A percentile compares a stretch with the other conserved stretches of the same genome.
Conservation (phyloP, 768 basidiomycete genomes). For the Lactarius evosmus region DNA sequence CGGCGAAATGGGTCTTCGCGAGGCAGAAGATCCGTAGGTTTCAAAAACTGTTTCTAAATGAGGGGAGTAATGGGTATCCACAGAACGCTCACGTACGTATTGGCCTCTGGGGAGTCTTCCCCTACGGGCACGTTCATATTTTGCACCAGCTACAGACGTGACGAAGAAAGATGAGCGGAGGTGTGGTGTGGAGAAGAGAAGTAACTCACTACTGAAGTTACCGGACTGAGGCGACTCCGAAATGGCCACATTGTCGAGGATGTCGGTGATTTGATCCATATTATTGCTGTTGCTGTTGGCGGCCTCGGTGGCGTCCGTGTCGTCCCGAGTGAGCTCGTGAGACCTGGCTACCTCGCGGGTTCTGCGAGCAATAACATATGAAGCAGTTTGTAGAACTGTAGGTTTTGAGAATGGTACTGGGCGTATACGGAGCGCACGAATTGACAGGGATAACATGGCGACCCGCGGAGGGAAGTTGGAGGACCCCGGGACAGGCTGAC, state of each 20-base stretch:
- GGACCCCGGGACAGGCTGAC: slow-evolving; percentile 21
- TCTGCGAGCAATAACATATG: slow-evolving; percentile 1
- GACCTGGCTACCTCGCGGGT: background rate
- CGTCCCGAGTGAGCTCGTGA: background rate
- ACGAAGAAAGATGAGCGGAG: background rate
- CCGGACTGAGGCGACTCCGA: slow-evolving; percentile 3
- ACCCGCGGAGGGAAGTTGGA: slow-evolving; percentile 11
- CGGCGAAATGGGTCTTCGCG: slow-evolving; percentile 26
- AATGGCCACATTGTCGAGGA: slow-evolving; percentile 9
- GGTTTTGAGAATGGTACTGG: background rate
- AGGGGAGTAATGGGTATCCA: slow-evolving; percentile 9
- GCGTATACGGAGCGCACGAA: background rate
- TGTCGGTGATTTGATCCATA: slow-evolving; percentile 15
- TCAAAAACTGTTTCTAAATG: slow-evolving; percentile 41
- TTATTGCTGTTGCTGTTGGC: background rate
- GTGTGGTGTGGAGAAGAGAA: background rate
- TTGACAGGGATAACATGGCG: slow-evolving; percentile 1
- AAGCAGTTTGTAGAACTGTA: background rate
- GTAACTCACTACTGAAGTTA: slow-evolving; percentile 9
- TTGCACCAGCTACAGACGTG: slow-evolving; percentile 8
- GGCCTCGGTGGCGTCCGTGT: background rate
- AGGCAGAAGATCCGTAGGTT: slow-evolving; percentile 46
- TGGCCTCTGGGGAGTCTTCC: slow-evolving; percentile 29
- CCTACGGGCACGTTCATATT: slow-evolving; percentile 17
- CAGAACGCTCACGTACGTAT: slow-evolving; percentile 20